These are phyloP conservation scores for Rhizoctonia solani DNA, from an alignment of 1,284 basidiomycete species.

Conservation along the genomic window DNA sequence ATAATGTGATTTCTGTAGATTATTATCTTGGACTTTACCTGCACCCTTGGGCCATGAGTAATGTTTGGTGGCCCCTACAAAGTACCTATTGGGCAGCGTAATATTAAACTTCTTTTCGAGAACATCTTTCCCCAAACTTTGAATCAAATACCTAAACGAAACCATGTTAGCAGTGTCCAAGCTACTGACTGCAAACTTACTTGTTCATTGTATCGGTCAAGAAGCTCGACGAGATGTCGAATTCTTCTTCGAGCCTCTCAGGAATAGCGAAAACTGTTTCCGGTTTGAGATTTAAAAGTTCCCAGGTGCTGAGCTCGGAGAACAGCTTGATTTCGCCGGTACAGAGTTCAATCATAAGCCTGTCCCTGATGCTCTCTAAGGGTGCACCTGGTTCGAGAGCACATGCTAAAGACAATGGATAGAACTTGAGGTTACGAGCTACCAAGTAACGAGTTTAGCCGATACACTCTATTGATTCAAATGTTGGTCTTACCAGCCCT, in stretches of 20 bases:
- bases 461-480: neutral
- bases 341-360: constrained; percentile 44
- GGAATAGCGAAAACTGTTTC: constrained; percentile 44
- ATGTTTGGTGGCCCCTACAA: constrained; percentile 49
- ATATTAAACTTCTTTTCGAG: constrained; percentile 45
- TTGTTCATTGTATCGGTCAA: constrained; percentile 42
- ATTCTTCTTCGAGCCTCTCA: constrained; percentile 42
- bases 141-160: constrained; percentile 39
- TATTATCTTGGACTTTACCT: constrained; percentile 42
- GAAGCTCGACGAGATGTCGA: constrained; percentile 43
- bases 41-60: constrained; percentile 58
- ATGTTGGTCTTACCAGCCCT: constrained; percentile 38
- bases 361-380: constrained; percentile 44
- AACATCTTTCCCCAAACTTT: constrained; percentile 48
- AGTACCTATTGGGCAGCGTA: constrained; percentile 41
- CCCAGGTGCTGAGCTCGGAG: constrained; percentile 43
- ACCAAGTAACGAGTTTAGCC: neutral
- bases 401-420: constrained; percentile 47
- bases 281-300: constrained; percentile 47
- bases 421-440: constrained; percentile 51
- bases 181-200: constrained; percentile 41
- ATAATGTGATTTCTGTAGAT: neutral
- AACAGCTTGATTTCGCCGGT: constrained; percentile 42
- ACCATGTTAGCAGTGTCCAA: neutral
- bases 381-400: constrained; percentile 44